These are phyloP conservation scores for Talaromyces verruculosus DNA, from an alignment of 2,329 filamentous ascomycete species.

Conservation along the genomic window DNA sequence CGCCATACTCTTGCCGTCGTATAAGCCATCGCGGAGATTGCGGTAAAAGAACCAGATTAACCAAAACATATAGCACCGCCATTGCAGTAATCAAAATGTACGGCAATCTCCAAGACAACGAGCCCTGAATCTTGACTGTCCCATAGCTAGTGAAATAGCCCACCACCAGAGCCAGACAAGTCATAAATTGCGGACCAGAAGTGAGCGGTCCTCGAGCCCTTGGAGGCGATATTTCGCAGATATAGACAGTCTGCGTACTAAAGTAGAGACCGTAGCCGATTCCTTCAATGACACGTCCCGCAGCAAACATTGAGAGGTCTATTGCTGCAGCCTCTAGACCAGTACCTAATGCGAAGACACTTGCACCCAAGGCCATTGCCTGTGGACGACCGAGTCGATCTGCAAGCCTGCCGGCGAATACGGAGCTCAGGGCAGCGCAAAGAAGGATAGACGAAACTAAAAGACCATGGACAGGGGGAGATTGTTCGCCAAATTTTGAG, in stretches of 20 bases:
- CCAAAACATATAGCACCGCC: no score
- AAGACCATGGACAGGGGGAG: conserved; percentile 56
- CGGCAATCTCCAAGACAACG: neutral
- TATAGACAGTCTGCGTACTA: neutral
- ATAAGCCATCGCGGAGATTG: neutral
- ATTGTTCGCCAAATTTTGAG: conserved; percentile 51
- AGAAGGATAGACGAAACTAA: conserved; percentile 61
- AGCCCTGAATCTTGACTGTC: neutral
- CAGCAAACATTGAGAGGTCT: neutral
- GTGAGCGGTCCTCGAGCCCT: neutral
- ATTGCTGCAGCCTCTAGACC: neutral
- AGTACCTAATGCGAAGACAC: neutral
- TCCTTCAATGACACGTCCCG: neutral
- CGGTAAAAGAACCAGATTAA: neutral
- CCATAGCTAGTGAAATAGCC: neutral
- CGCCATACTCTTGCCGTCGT: neutral
- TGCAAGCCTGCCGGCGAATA: conserved; percentile 58
- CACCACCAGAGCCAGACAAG: neutral
- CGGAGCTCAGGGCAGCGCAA: conserved; percentile 56
- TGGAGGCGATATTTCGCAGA: neutral
- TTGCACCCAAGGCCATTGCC: neutral
- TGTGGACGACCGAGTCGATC: conserved; percentile 38
- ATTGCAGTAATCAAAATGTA: neutral
- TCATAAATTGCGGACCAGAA: neutral
- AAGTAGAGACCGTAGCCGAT: neutral